phyloP scores from a whole-genome alignment of 2,329 filamentous ascomycete genomes.

The Ascochyta fabae region DNA sequence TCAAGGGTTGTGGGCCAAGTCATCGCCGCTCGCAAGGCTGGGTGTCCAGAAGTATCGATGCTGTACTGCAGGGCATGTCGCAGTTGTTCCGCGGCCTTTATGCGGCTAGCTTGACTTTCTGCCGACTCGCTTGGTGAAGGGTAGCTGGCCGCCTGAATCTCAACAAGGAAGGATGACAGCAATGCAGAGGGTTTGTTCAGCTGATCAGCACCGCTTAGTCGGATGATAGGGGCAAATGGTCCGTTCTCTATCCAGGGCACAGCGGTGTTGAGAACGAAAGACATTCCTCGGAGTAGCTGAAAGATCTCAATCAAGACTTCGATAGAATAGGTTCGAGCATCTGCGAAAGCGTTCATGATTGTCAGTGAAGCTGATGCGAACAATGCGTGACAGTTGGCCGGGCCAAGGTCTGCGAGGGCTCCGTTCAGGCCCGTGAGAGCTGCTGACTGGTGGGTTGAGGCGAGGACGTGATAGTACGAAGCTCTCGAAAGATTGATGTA shows the following conservation, averaged over 20 bases:
- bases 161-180: conserved; percentile 29
- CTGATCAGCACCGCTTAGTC: conserved; percentile 4
- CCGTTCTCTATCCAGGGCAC: conserved; percentile 29
- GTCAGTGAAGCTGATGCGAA: conserved; percentile 34
- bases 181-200: conserved; percentile 25
- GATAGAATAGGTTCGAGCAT: conserved; percentile 22
- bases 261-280: conserved; percentile 27
- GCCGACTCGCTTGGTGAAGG: conserved; percentile 11
- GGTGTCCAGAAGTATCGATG: conserved; percentile 29
- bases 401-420: conserved; percentile 28
- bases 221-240: conserved; percentile 32
- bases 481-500: conserved; percentile 33
- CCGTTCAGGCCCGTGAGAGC: conserved; percentile 31
- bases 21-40: conserved; percentile 29
- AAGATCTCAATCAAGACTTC: conserved; percentile 38
- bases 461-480: conserved; percentile 31
- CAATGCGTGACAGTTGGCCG: conserved; percentile 39
- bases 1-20: conserved; percentile 33
- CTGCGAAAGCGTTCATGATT: conserved; percentile 36
- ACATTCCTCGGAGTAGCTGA: conserved; percentile 37
- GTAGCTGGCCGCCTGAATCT: conserved; percentile 23
- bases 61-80: conserved; percentile 26
- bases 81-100: conserved; percentile 23
- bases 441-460: conserved; percentile 37
- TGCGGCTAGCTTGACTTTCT: conserved; percentile 11